Evolutionary conservation across 1,139 yeast species (phyloP), one percentile per base, ranked within the genome.

Genomic region (Scheffersomyces lignicola): DNA sequence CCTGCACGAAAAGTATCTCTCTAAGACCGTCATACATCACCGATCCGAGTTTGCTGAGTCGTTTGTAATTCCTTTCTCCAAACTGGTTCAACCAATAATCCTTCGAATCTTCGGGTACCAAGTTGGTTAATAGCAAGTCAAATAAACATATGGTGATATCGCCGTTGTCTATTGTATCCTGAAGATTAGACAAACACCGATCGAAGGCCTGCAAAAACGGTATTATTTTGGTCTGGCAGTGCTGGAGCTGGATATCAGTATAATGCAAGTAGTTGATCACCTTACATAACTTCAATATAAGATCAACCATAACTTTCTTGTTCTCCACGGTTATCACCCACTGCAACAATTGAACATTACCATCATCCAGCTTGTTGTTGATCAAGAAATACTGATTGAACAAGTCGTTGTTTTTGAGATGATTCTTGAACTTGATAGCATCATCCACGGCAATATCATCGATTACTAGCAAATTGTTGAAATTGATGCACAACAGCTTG

Each of bases 1-100:
- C 43, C 37, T 72, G 71, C 32, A 74, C 69, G 43, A 75, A 76
- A 2, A 77, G 44, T 1, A 61, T 50, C 40, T 73, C 69, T 35
- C 80, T 58, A 1, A 70, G 54, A 28, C 54, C 52, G 24, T 80
- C 86, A 49, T 75, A 80, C 4, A 70, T 61, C 0, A 66, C 49
- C 29, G 66, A 63, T 0, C 84, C 83, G 15, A 72, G 41, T 37
- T 72, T 74, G 8, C 61, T 58, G 75, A 90, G 75, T 45, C 76
- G 68, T 43, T 77, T 80, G 29, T 78, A 56, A 9, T 88, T 89
- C 41, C 86, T 63, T 42, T 85, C 92, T 1, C 87, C 89, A 26
- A 85, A 63, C 38, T 69, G 76, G 43, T 70, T 69, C 14, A 66
- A 43, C 73, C 73, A 70, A 42, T 44, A 70, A 45, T 70, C 76